Conservation (phyloP, 139 green algal species). For the Eudorina sp. region DNA sequence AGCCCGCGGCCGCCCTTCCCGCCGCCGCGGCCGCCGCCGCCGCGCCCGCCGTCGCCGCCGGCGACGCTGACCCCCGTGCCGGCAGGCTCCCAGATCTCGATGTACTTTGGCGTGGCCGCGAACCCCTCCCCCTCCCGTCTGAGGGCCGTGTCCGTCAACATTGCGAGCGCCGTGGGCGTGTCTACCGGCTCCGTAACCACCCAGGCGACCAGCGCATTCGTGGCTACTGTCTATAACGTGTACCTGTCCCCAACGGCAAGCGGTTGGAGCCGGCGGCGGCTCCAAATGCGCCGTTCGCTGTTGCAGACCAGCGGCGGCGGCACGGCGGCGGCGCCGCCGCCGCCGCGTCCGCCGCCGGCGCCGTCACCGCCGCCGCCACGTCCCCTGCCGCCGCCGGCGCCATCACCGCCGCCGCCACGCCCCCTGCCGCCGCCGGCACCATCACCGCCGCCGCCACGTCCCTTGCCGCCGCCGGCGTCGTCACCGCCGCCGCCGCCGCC, state of each 20-base stretch:
- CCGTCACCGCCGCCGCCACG: background rate
- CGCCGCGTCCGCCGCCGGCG: background rate
- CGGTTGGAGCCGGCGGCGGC: background rate
- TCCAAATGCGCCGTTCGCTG: background rate
- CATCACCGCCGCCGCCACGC: background rate
- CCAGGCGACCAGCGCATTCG: slow-evolving; percentile 2
- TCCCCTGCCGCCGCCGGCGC: background rate
- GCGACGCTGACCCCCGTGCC: background rate
- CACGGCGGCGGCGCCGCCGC: background rate
- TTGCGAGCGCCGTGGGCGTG: background rate
- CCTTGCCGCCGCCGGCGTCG: background rate
- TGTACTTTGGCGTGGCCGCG: background rate
- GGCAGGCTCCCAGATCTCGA: background rate
- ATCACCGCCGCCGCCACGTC: background rate
- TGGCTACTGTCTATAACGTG: background rate
- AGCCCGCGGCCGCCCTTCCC: background rate
- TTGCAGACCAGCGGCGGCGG: background rate
- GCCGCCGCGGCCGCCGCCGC: slow-evolving; percentile 14
- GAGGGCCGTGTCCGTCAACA: slow-evolving; percentile 24
- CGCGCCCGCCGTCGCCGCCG: background rate
- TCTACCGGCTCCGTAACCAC: background rate
- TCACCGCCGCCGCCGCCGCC: background rate
- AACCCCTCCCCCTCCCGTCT: background rate
- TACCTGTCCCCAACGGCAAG: background rate
- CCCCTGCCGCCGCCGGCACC: background rate